Evolutionary conservation across 2,329 filamentous ascomycete species (phyloP).

Genomic region (Phyllachora maydis): DNA sequence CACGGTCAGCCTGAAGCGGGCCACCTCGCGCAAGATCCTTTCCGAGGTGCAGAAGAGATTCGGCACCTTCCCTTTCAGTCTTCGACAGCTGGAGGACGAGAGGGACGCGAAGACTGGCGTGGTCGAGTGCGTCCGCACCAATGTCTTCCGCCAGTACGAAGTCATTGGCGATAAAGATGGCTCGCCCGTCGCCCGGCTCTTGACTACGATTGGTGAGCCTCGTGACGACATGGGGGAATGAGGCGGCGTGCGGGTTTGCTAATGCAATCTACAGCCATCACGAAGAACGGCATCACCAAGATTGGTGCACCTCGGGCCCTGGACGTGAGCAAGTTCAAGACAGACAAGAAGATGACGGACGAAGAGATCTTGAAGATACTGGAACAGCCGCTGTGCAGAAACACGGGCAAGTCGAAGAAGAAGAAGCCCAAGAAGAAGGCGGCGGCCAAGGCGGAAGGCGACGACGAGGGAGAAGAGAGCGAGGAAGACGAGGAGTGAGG

Average conservation of each 20-base stretch:
- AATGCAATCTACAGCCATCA: constrained; percentile 46
- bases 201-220: constrained; percentile 80
- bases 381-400: constrained; percentile 67
- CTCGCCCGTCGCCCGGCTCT: constrained; percentile 62
- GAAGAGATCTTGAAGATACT: constrained; percentile 91
- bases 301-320: constrained; percentile 56
- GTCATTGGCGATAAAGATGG: constrained; percentile 86
- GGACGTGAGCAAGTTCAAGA: constrained; percentile 68
- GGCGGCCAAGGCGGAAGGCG: constrained; percentile 20
- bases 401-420: constrained; percentile 87
- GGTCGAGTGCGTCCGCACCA: constrained; percentile 84
- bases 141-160: constrained; percentile 90
- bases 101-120: constrained; percentile 88
- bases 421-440: constrained; percentile 58
- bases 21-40: constrained; percentile 76
- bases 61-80: constrained; percentile 90
- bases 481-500: constrained; percentile 14
- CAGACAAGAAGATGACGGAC: constrained; percentile 94
- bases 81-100: constrained; percentile 93
- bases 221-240: not conserved
- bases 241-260: constrained; percentile 4
- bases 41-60: constrained; percentile 97
- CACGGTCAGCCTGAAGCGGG: constrained; percentile 84
- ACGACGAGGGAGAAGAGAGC: constrained; percentile 12
- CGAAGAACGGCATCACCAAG: constrained; percentile 89